phyloP scores from a whole-genome alignment of 805 yeast species.

The Cyberlindnera suaveolens region DNA sequence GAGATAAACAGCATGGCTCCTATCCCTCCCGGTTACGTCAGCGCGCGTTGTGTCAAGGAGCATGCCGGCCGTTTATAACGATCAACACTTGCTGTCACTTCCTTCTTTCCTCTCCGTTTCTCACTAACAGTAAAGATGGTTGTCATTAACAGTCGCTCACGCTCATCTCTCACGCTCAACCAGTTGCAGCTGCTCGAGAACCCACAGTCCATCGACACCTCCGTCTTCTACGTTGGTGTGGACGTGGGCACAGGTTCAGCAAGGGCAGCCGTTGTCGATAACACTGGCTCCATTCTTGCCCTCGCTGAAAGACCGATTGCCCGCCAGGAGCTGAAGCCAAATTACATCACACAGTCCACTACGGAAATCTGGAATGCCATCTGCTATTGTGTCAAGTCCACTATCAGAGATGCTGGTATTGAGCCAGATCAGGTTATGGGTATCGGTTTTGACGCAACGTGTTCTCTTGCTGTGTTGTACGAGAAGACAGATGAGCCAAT shows the following conservation, averaged over 20 bases:
- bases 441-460: slow-evolving; percentile 95
- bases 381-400: slow-evolving; percentile 72
- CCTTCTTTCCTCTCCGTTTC: too few species aligned
- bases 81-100: too few species aligned
- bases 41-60: too few species aligned
- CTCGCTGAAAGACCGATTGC: slow-evolving; percentile 75
- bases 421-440: slow-evolving; percentile 68
- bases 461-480: slow-evolving; percentile 81
- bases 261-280: slow-evolving; percentile 86
- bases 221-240: slow-evolving; percentile 61
- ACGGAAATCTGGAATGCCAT: slow-evolving; percentile 89
- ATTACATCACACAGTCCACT: slow-evolving; percentile 78
- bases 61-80: too few species aligned
- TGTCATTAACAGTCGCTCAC: slow-evolving; percentile 14
- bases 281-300: slow-evolving; percentile 73
- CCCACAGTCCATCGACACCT: slow-evolving; percentile 24
- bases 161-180: slow-evolving; percentile 24
- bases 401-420: slow-evolving; percentile 68
- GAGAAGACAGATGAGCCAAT: slow-evolving; percentile 62
- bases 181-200: slow-evolving; percentile 21
- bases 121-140: neutral
- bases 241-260: slow-evolving; percentile 99
- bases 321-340: slow-evolving; percentile 67
- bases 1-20: too few species aligned
- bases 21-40: too few species aligned